Base-by-base conservation (phyloP, 1,284 basidiomycete genomes). In the Gomphus bonarii region DNA sequence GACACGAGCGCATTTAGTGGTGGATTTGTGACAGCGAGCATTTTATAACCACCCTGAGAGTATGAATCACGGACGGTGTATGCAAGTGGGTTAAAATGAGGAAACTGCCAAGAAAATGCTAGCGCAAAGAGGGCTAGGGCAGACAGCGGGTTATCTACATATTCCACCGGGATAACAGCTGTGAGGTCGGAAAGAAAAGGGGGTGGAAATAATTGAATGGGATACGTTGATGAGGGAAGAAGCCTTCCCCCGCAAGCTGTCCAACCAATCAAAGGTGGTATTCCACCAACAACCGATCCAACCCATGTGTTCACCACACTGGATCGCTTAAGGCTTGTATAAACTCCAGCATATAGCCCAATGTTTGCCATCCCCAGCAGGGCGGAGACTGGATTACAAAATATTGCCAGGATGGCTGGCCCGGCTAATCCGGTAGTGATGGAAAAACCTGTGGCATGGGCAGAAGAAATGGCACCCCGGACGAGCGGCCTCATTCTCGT, bases 201-300 rank as follows among this genome's bases (percentile, higher is more conserved):
- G 1, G 87, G 87, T 50, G 82, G 75, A 68, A 81, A 82, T 36
- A 80, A 63, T 31, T 78, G 69, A 54, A 84, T 61, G 0, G 85
- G 81, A 63, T 84, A 74, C 30, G 75, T 70, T 0, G 78, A 63
- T 9, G 81, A 76, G 0, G 89, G 88, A 63, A 88, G 73, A 20
- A 97, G 70, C 9, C 81, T 76, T 14, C 90, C 91, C 0, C 93
- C 95, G 59, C 89, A 92, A 0, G 95, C 95, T 3, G 94, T 88
- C 95, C 95, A 99, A 54, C 95, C 95, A 91, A 99, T 99, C 53
- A 99, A 73, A 1, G 97, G 95, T 2, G 95, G 97, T 11, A 98
- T 76, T 0, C 79, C 95, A 35, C 95, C 95, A 1, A 99, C 95
- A 44, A 98, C 75, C 0, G 91, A 81, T 9, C 95, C 95, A 10